Evolutionary conservation across 139 green algal species (phyloP), one percentile per base, ranked within the genome.

Genomic region (Auxenochlorella protothecoides): DNA sequence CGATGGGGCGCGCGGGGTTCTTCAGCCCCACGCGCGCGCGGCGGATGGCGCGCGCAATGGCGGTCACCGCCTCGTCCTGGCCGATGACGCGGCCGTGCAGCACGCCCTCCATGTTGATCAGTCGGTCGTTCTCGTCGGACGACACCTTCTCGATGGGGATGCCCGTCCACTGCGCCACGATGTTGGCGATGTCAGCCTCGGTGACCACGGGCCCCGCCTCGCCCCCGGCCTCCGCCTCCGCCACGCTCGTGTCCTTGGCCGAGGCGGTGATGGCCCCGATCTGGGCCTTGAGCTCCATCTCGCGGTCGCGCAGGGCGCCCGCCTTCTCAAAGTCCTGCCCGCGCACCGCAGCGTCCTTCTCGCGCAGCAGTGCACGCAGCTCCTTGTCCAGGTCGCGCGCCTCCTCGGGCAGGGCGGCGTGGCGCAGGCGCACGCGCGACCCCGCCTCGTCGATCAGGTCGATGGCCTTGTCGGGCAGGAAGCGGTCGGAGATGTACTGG

Each of bases 381-480:
- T 96, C 84, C 83, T 94, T 96, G 79, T 96, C 91, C 61, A 96
- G 78, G 76, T 97, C 91, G 53, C 86, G 81, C 2, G 91, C 91
- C 89, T 99, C 95, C 87, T 99, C 95, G 15, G 95, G 95, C 73
- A 99, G 89, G 87, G 96, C 87, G 55, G 96, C 94, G 81, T 99
- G 92, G 63, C 81, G 76, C 51, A 99, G 86, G 53, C 95, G 90
- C 75, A 99, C 95, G 60, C 95, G 84, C 0, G 87, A 96, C 65
- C 95, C 95, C 9, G 95, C 95, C 89, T 99, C 95, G 72, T 99
- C 95, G 72, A 99, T 98, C 69, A 98, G 85, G 76, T 99, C 93
- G 77, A 99, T 99, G 61, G 95, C 95, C 63, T 83, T 80, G 72
- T 80, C 73, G n/a, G 79, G 77, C 59, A 85, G 76, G 79, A 83